Base-by-base conservation (phyloP, 306 rosid genomes). In the Pueraria montana region DNA sequence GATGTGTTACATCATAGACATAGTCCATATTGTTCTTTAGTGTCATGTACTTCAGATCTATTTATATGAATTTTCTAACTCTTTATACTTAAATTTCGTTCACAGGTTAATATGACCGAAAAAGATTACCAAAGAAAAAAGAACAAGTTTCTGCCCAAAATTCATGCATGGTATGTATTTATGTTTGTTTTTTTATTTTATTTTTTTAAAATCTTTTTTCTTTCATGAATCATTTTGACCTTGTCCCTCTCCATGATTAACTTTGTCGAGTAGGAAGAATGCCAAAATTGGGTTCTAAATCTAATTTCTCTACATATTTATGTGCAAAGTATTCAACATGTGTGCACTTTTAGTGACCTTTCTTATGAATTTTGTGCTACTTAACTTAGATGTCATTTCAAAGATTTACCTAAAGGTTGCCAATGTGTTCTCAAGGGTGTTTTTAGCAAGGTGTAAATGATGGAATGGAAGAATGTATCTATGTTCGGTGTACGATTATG, bases 71-170 rank as follows among this genome's bases (percentile, higher is more conserved):
- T 67, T 53, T 74, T 59, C 80, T 63, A 18, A 43, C 38, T 45
- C 20, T 63, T 63, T 38, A 61, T 87, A 46, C 64, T 52, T 72
- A 14, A 79, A 67, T 84, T 82, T 76, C 82, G 75, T 87, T 38
- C 69, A 16, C 94, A 96, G 99, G 96, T 96, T 76, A 96, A 96
- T 84, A 94, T 96, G 99, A 96, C 91, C 26, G 99, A 96, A 93
- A 96, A 77, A 85, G 99, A 96, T 87, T 96, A 94, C 84, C 97
- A 92, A 86, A 92, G 99, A 83, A 96, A 94, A 84, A 96, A 96
- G 92, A 96, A 96, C 73, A 96, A 96, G 86, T 96, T 96, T 86
- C 89, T 96, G 81, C 97, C 99, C 17, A 96, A 96, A 87, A 96
- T 96, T 80, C 99, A 96, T 89, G 95, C 98, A 9, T 96, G 99